Percentiles rank a stretch among this genome's conserved stretches.
These are phyloP conservation scores for Oxytropis ochrocephala DNA, from an alignment of 306 rosid species.

Conservation along the genomic window DNA sequence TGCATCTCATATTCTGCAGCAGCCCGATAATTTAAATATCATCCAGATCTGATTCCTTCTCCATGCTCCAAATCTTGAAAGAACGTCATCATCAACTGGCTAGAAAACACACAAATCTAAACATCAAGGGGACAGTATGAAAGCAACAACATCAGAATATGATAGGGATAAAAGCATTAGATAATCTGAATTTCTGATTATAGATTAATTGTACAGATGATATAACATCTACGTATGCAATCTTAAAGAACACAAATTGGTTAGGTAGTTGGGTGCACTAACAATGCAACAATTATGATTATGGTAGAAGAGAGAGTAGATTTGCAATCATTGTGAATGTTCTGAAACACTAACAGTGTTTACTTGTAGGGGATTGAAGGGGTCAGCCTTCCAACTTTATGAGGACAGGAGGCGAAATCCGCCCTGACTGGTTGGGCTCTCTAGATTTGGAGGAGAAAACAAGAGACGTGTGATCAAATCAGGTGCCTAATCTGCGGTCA, in stretches of 20 bases:
- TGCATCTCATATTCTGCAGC: conserved; percentile 75
- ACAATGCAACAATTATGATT: neutral
- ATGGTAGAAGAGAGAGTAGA: neutral
- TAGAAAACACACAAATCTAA: conserved; percentile 34
- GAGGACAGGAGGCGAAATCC: neutral
- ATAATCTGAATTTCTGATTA: neutral
- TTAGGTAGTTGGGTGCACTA: neutral
- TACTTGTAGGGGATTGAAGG: neutral
- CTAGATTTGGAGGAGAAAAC: no score
- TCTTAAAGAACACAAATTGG: neutral
- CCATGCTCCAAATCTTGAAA: conserved; percentile 78
- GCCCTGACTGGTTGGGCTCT: neutral
- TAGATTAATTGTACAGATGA: neutral
- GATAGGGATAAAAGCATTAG: neutral
- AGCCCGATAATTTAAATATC: conserved; percentile 79
- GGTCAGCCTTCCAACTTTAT: no score
- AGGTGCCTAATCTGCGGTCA: neutral
- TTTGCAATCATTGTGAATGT: neutral
- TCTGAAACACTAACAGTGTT: neutral
- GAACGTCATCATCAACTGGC: conserved; percentile 65
- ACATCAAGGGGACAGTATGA: neutral
- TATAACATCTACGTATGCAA: neutral
- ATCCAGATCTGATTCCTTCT: conserved; percentile 79
- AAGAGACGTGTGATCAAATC: neutral
- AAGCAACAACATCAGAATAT: neutral